Evolutionary conservation across 495 filamentous ascomycete genomes (phyloP), one percentile per base, ranked within the genome.

Genomic region (Aspergillus campestris): DNA sequence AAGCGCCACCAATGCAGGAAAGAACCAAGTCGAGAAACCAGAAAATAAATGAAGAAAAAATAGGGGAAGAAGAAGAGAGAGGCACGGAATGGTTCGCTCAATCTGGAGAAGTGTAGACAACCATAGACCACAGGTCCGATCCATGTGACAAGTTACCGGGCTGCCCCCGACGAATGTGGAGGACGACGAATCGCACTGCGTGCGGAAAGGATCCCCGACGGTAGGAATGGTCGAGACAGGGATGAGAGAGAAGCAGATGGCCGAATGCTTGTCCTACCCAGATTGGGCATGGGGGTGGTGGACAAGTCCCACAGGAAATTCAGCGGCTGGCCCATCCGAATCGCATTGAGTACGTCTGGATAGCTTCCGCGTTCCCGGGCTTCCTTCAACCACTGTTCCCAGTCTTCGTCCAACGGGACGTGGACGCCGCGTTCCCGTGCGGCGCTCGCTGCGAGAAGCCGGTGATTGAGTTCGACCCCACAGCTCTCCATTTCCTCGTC

Each of bases 381-480:
- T 53, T 88, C 85, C 60, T 89, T 90, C 31, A 92, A 61, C 83
- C 84, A 92, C 62, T 87, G 84, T 61, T 92, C 87, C 81, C 81
- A 91, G 47, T 85, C 83, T 44, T 84, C 80, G 54, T 94, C 86
- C 31, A 88, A 71, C 14, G 79, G 77, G 31, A 81, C 75, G 62
- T 78, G 50, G 60, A 69, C 71, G 66, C 83, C 56, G 74, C 82
- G 47, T 69, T 81, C 66, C 69, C 83, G 55, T 64, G 81, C 67
- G 57, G 70, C 83, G 35, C 80, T 84, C 24, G 82, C 80, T 37
- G 79, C 80, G 38, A 82, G 64, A n/a, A 92, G 76, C 29, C 79
- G 79, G 57, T 84, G 72, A 51, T 90, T 89, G 36, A 90, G 69
- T 34, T 79, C 75, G 44, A 83, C 67, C 1, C 86, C 86, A 31